Evolutionary conservation across 495 filamentous ascomycete species (phyloP).

Genomic region (Neurospora sp.): DNA sequence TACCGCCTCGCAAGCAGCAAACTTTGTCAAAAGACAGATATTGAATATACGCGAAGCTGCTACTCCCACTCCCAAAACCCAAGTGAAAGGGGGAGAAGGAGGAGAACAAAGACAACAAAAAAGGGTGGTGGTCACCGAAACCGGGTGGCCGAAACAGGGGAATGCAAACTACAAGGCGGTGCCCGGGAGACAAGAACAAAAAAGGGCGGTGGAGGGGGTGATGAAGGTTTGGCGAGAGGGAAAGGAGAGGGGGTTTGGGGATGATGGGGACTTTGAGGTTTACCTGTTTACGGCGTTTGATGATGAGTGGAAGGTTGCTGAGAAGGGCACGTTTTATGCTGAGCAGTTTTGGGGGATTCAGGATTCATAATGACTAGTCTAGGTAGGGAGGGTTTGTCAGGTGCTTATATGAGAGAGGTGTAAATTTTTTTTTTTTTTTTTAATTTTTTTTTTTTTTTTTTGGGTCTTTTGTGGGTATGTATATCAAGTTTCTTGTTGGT

Average conservation of each 20-base stretch:
- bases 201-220: conserved; percentile 53
- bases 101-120: conserved; percentile 15
- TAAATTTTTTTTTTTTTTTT: too few species aligned
- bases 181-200: conserved; percentile 53
- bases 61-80: background rate
- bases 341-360: conserved; percentile 67
- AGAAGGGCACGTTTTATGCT: conserved; percentile 48
- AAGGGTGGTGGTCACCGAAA: conserved; percentile 51
- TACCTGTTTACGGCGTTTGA: conserved; percentile 70
- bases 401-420: too few species aligned
- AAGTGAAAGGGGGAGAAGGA: background rate
- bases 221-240: conserved; percentile 34
- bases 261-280: background rate
- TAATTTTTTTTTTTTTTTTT: too few species aligned
- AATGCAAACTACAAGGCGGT: conserved; percentile 52
- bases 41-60: too few species aligned
- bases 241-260: conserved; percentile 32
- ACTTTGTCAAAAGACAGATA: too few species aligned
- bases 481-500: background rate
- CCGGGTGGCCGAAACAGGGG: conserved; percentile 73
- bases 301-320: conserved; percentile 69
- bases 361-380: conserved; percentile 20
- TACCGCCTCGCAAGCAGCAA: too few species aligned
- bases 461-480: background rate
- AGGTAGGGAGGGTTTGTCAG: background rate